Conservation (phyloP, 2,329 filamentous ascomycete genomes). For the Talaromyces marneffei region DNA sequence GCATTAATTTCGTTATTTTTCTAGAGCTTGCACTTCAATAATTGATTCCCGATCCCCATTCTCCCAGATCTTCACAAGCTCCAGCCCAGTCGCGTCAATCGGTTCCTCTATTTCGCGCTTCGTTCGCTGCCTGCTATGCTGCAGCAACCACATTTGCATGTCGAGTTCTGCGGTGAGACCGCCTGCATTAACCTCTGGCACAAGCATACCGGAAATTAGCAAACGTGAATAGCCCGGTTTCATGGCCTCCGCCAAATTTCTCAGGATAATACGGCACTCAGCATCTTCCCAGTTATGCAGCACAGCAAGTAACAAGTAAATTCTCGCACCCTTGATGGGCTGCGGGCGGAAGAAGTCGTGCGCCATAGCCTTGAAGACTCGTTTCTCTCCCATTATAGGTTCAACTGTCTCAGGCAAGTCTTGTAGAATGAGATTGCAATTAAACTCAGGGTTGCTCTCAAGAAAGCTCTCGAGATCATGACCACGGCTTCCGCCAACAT, state of each 20-base stretch:
- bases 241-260: neutral
- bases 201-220: neutral
- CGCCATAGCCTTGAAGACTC: neutral
- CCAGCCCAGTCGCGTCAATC: neutral
- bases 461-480: neutral
- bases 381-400: neutral
- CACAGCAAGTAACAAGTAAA: neutral
- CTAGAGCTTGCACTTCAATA: neutral
- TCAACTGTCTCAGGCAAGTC: neutral
- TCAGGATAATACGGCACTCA: neutral
- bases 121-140: neutral
- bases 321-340: neutral
- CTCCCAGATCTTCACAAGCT: neutral
- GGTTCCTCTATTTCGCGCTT: neutral
- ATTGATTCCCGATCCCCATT: neutral
- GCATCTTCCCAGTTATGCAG: neutral
- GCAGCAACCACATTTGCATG: conserved; percentile 4
- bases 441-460: neutral
- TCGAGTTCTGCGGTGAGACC: neutral
- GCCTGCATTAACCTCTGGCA: neutral
- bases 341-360: neutral
- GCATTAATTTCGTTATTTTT: neutral
- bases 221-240: neutral
- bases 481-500: neutral
- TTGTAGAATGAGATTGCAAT: neutral